phyloP scores from a whole-genome alignment of 306 rosid species.

The Cucurbita argyrosperma region DNA sequence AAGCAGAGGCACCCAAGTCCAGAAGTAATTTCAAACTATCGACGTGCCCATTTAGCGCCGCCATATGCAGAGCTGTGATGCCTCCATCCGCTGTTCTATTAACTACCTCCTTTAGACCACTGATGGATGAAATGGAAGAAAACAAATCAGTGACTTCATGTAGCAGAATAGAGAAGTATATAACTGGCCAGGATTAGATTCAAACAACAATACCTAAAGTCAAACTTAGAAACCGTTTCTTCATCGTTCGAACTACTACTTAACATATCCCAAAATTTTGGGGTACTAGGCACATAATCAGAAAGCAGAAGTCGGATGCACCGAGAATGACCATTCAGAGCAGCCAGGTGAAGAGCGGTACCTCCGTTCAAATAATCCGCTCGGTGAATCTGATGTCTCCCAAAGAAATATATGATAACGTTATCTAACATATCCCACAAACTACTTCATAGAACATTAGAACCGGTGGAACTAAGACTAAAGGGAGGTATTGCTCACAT shows the following conservation, averaged over 20 bases:
- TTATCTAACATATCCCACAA: background rate
- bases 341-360: conserved; percentile 91
- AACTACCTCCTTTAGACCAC: conserved; percentile 50
- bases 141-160: conserved; percentile 5
- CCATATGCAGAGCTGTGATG: conserved; percentile 95
- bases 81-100: conserved; percentile 91
- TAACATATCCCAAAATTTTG: conserved; percentile 44
- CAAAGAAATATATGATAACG: background rate
- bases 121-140: conserved; percentile 18
- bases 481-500: conserved; percentile 29
- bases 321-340: conserved; percentile 85
- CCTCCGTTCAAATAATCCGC: conserved; percentile 94
- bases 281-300: conserved; percentile 72
- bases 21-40: conserved; percentile 75
- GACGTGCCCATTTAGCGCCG: conserved; percentile 82
- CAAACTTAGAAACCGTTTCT: conserved; percentile 35
- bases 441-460: background rate
- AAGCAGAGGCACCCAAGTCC: conserved; percentile 82
- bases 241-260: conserved; percentile 17
- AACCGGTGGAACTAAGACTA: background rate
- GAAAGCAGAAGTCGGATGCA: conserved; percentile 72
- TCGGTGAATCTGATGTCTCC: conserved; percentile 53
- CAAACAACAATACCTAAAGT: conserved; percentile 39
- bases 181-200: conserved; percentile 9
- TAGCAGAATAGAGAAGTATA: background rate